Evolutionary conservation across 306 rosid species (phyloP), one percentile per base, ranked within the genome.

Genomic region (Ormosia semicastrata): DNA sequence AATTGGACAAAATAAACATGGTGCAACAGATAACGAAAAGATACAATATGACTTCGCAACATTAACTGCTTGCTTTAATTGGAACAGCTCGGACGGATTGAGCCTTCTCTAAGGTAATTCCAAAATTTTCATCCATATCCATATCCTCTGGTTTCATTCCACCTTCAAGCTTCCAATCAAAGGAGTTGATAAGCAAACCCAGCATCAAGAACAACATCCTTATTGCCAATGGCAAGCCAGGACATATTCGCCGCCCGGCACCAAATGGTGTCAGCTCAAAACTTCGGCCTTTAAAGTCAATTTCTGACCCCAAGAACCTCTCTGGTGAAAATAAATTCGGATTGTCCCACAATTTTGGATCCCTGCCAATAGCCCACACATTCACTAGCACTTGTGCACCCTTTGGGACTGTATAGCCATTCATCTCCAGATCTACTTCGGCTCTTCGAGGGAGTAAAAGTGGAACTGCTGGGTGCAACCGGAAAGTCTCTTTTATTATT

Each of bases 341-440:
- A 12, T 81, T 66, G 0, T 82, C 85, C 85, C 85, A 82, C 56
- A 75, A 17, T 6, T 44, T 44, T 33, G 81, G 18, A 40, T 82
- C 85, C 14, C 85, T 82, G 0, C 85, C 85, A 43, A 75, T 82
- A n/a, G 85, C 85, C 85, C 85, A 82, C 7, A 75, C 76, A 24
- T 82, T 82, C 6, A 82, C 43, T 0, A 82, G 18, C 1, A 82
- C 76, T 34, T 82, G 85, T 56, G 85, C 71, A 11, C 64, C 81
- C 59, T 82, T 82, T 54, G 81, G 85, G 24, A 82, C 52, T 0
- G 7, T 75, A 39, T 43, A 57, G 5, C 53, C 63, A 13, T 75
- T 18, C 11, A 82, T 75, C 58, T 82, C 81, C 0, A 82, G 1
- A 2, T 82, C 76, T 2, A 18, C 12, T 43, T 56, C 81, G 2